A percentile compares a stretch with the other conserved stretches of the same genome.
Evolutionary conservation across 73 alveolate species (phyloP).

Genomic region (Tetrahymena malaccensis): DNA sequence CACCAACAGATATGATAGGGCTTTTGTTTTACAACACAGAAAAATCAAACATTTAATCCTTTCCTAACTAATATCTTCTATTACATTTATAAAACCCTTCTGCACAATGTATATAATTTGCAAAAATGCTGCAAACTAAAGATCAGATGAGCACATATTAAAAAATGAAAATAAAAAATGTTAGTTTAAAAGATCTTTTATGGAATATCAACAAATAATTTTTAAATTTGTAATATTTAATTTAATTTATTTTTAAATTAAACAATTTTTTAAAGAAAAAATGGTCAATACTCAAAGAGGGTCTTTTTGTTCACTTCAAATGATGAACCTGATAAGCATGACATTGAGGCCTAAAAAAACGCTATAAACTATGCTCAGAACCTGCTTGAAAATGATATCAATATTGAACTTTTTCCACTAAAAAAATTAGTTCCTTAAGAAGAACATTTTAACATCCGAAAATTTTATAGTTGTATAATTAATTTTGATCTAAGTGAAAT

Average conservation of each 20-base stretch:
- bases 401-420: background rate
- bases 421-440: background rate
- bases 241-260: background rate
- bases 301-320: background rate
- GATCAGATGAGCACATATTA: background rate
- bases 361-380: background rate
- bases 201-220: background rate
- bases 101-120: background rate
- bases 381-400: background rate
- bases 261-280: background rate
- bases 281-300: background rate
- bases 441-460: background rate
- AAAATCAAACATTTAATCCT: background rate
- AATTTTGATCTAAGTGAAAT: background rate
- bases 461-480: background rate
- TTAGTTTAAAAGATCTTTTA: background rate
- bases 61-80: background rate
- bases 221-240: background rate
- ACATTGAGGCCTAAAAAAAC: background rate
- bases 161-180: background rate
- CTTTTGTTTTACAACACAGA: conserved; percentile 62
- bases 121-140: background rate
- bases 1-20: conserved; percentile 79
- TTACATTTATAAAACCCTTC: background rate
- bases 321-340: background rate